Evolutionary conservation across 805 yeast genomes (phyloP), one percentile per base, ranked within the genome.

Genomic region (Jamesozyma rosinii): DNA sequence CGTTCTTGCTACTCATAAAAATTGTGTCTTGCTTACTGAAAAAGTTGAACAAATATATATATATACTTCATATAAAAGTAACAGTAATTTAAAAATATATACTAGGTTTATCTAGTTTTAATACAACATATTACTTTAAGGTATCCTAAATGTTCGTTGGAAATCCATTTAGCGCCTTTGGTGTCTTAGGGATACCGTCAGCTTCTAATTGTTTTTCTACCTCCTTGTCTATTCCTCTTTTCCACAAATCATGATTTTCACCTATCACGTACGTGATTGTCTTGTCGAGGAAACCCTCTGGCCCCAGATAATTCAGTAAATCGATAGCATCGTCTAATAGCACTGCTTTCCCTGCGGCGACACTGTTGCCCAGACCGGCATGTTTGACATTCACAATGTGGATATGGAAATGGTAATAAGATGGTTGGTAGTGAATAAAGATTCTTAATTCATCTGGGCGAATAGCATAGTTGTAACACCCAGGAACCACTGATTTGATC

Each of bases 321-420:
- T 84, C 95, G 43, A 92, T 81, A 1, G 88, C 74, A 47, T 85
- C 95, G 45, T 85, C 94, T 36, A 92, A 63, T 22, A 88, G 64
- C 18, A 86, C 70, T 1, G 97, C 95, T 54, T 83, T 83, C 2
- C 97, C 97, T 2, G 73, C 75, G 5, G 76, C 63, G 54, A 84
- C 72, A 38, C 94, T 77, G 49, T 74, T 72, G 37, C 87, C 79
- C 43, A 81, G 54, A 1, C 92, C 85, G 1, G 76, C 77, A 52
- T 84, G 84, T 17, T 64, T 70, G 5, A 83, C 70, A 54, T 84
- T 82, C 17, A 87, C 95, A 15, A 86, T 81, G 60, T 92, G 98
- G 15, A 92, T 74, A 59, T 92, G 98, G 69, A 92, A 82, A 57
- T 92, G 97, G 58, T 92, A 92, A 61, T 90, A 92, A 0, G 95